These are phyloP conservation scores for Chytridium lagenaria DNA, from an alignment of 371 early-diverging fungal genomes.

Conservation along the genomic window DNA sequence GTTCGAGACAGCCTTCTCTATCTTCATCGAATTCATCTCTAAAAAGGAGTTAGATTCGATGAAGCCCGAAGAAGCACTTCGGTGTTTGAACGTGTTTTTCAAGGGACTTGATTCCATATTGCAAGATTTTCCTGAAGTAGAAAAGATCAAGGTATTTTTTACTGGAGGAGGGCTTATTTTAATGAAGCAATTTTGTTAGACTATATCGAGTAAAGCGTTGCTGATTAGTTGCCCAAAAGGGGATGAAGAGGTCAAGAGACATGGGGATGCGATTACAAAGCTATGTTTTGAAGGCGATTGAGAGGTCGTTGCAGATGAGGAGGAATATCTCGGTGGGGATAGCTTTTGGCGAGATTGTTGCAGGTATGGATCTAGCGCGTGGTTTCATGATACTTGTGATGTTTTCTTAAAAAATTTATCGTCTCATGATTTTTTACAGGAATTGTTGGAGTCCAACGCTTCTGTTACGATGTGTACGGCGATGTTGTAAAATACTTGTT, in stretches of 20 bases:
- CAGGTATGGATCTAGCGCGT: slow-evolving; percentile 7
- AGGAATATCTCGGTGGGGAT: background rate
- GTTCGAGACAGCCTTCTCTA: background rate
- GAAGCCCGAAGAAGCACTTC: background rate
- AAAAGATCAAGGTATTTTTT: slow-evolving; percentile 26
- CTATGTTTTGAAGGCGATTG: background rate
- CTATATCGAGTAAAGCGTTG: slow-evolving; percentile 16
- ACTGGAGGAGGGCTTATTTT: background rate
- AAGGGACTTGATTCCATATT: slow-evolving; percentile 4
- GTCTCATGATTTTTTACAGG: slow-evolving; percentile 1
- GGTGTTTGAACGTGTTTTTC: background rate
- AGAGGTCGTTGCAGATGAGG: background rate
- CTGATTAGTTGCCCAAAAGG: background rate
- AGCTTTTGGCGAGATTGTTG: slow-evolving; percentile 12
- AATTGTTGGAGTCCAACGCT: slow-evolving; percentile 10
- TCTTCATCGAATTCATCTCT: slow-evolving; percentile 14
- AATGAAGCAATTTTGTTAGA: background rate
- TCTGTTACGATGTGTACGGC: slow-evolving; percentile 16
- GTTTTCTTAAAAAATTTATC: background rate
- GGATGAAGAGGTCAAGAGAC: background rate
- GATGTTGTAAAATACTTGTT: slow-evolving; percentile 3
- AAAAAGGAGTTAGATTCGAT: background rate
- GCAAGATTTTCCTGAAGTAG: slow-evolving; percentile 10
- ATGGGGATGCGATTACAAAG: background rate
- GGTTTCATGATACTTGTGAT: background rate